Conservation (phyloP, 441 rosid species). For the Jatropha podagrica region DNA sequence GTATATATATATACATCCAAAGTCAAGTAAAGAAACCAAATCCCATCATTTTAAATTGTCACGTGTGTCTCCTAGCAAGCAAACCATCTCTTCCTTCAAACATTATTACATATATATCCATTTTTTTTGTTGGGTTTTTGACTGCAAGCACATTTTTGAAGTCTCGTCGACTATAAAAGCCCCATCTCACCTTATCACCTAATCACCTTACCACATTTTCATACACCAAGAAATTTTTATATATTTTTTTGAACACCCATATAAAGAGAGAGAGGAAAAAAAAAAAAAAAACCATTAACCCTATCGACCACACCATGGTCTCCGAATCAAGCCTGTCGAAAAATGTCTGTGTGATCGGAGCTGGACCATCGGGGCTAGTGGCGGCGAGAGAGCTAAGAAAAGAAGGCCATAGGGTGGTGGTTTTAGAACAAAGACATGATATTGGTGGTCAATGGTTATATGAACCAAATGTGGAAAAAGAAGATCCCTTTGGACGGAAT, state of each 20-base stretch:
- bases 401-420: constrained; percentile 74
- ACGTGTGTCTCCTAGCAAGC: constrained; percentile 38
- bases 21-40: constrained; percentile 8
- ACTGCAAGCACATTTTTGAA: not conserved
- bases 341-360: constrained; percentile 82
- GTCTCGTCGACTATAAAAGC: constrained; percentile 27
- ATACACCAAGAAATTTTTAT: not conserved
- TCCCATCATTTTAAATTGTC: constrained; percentile 29
- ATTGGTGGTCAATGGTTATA: constrained; percentile 95
- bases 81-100: constrained; percentile 20
- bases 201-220: not conserved
- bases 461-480: constrained; percentile 54
- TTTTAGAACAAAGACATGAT: constrained; percentile 81
- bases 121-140: not conserved
- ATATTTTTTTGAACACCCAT: not conserved
- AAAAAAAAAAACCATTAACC: not conserved
- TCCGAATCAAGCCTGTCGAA: constrained; percentile 31
- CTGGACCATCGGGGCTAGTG: constrained; percentile 89
- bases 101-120: not conserved
- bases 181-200: not conserved
- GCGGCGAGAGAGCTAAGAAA: constrained; percentile 82
- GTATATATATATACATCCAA: too few relatives aligned
- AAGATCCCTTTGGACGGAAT: constrained; percentile 50
- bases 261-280: not conserved
- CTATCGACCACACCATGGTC: constrained; percentile 33